Evolutionary conservation across 2,329 filamentous ascomycete species (phyloP).

Genomic region (Fusarium compactum): DNA sequence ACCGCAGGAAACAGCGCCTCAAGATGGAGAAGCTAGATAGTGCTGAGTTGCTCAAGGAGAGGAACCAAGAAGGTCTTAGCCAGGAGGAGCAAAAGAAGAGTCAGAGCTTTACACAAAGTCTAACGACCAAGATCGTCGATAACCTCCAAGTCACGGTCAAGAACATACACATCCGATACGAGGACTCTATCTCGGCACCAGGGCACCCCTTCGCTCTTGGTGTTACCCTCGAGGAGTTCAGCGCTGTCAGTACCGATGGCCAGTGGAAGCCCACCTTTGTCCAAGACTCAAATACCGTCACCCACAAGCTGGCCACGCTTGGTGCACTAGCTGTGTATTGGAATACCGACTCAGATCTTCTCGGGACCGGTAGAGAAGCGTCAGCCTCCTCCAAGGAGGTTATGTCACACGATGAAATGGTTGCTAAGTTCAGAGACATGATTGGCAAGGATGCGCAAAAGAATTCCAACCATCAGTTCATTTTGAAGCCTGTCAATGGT

Average conservation of each 20-base stretch:
- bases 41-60: constrained; percentile 92
- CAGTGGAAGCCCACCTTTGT: constrained; percentile 98
- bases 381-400: constrained; percentile 60
- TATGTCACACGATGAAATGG: constrained; percentile 79
- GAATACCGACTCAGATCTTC: constrained; percentile 91
- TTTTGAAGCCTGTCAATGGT: constrained; percentile 94
- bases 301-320: constrained; percentile 93
- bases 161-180: constrained; percentile 98
- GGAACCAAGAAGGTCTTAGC: constrained; percentile 91
- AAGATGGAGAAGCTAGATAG: constrained; percentile 99
- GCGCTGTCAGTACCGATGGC: constrained; percentile 93
- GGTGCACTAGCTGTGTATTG: constrained; percentile 95
- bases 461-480: constrained; percentile 81
- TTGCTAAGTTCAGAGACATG: constrained; percentile 80
- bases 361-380: constrained; percentile 84
- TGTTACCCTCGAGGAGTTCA: constrained; percentile 94
- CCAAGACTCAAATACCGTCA: constrained; percentile 83
- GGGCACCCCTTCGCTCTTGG: constrained; percentile 96
- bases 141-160: constrained; percentile 98
- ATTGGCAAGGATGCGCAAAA: constrained; percentile 78
- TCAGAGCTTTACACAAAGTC: constrained; percentile 95
- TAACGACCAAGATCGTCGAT: constrained; percentile 97
- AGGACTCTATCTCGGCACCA: constrained; percentile 94
- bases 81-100: constrained; percentile 97
- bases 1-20: constrained; percentile 84